Base-by-base conservation (phyloP, 805 yeast genomes). In the Ogataea degrootiae region DNA sequence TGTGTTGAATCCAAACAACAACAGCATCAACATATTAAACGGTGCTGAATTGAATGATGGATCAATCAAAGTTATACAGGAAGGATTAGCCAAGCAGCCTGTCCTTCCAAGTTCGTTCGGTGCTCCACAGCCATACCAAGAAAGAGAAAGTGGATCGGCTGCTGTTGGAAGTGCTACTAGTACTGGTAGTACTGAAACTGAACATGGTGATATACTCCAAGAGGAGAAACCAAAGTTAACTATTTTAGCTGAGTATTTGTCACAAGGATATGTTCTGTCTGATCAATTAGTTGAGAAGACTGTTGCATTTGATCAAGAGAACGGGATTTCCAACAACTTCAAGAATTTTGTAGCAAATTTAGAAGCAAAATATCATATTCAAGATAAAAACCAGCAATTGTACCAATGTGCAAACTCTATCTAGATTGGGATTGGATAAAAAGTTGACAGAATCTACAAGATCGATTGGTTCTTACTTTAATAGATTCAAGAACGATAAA, bases 141-240 rank as follows among this genome's bases (percentile, higher is more conserved):
- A n/a, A 36, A 51, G 23, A 42, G 44, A 36, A 6, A 38, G 55
- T 15, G 45, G 55, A 2, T 58, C 56, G 11, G 39, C 52, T 3
- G 43, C 47, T 8, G 48, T 49, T 12, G 51, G 46, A n/a, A 43
- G 46, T 22, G 46, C 39, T 22, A 40, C 16, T 15, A 22, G 15
- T 4, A 21, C 50, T 11, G 22, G 39, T 14, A 48, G 36, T 5
- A 47, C 42, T 19, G 41, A 50, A 11, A 42, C 36, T 17, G 57
- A 42, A 45, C 49, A 34, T 4, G 50, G 65, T 43, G 74, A 84
- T 55, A 76, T 85, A 45, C 65, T 73, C 5, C 95, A 86, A 67
- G 95, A 87, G 59, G 79, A 78, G 50, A 86, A 86, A 69, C 95
- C 95, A 47, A 84, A 84, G 60, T 66, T 81, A 47, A 80, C 88